Evolutionary conservation across 1,139 yeast species (phyloP).

Genomic region (Diutina neorugosa): DNA sequence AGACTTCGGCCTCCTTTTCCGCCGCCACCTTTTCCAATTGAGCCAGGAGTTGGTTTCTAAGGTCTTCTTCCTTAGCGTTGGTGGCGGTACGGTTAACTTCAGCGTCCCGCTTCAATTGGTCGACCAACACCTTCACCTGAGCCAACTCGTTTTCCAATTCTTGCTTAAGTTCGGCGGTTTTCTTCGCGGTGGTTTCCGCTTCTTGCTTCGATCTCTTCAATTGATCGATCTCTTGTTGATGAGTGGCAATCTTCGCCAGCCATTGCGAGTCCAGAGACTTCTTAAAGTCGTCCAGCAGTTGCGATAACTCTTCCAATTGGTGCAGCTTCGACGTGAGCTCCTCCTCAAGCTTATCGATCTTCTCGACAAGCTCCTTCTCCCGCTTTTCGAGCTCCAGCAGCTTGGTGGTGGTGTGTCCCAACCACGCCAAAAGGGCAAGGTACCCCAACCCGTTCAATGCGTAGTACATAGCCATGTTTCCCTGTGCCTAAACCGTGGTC

Average conservation of each 20-base stretch:
- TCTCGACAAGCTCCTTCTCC: constrained; percentile 3
- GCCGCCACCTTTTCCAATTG: constrained; percentile 2
- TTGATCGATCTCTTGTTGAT: background rate
- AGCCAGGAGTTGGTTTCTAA: background rate
- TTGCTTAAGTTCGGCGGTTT: background rate
- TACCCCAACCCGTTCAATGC: background rate
- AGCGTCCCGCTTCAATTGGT: background rate
- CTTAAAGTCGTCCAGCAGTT: background rate
- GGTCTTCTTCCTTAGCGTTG: background rate
- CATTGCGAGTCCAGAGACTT: background rate
- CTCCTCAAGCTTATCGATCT: constrained; percentile 5
- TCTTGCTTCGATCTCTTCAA: background rate
- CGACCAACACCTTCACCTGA: background rate
- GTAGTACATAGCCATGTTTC: background rate
- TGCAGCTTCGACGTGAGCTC: constrained; percentile 5
- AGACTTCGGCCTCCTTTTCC: background rate
- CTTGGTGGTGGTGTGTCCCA: background rate
- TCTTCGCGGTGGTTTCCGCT: background rate
- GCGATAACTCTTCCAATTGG: constrained; percentile 4
- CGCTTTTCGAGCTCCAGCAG: background rate
- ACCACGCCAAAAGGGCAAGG: background rate
- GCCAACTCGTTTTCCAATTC: background rate
- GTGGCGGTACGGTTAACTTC: background rate
- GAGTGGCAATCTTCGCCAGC: background rate
- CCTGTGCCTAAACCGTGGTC: background rate